Evolutionary conservation across 768 basidiomycete species (phyloP), one percentile per base, ranked within the genome.

Genomic region (Boletus rubroflammeus): DNA sequence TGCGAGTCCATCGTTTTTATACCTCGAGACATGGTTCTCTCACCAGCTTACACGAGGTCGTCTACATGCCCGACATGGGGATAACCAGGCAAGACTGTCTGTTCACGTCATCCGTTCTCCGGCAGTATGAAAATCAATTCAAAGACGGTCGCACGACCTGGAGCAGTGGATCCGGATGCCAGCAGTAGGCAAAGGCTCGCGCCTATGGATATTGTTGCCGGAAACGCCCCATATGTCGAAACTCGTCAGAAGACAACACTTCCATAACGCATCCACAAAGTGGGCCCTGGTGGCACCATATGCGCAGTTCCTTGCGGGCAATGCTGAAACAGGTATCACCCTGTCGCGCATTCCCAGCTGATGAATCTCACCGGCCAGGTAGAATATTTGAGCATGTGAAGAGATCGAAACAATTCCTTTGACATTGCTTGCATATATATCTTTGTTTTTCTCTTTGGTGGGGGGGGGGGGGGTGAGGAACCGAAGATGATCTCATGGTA

Each of bases 311-410:
- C 32, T 25, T 49, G 19, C n/a, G 47, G 47, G 26, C n/a, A 9
- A 49, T 38, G 42, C 57, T 68, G 65, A 70, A 71, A 71, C 63
- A 62, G 67, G 67, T 60, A 58, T 69, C 56, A 60, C n/a, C 50
- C 44, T 50, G 47, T 64, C 50, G 48, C 29, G 46, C 50, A 57
- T 67, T 68, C 69, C 59, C 61, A 67, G 62, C 53, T 58, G 51
- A 54, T 50, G 53, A 54, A 25, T 62, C 62, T 58, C 67, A 53
- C 62, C 50, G 45, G 26, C 45, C 53, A 53, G 38, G 58, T 50
- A 52, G 57, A 52, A 62, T 60, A 59, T 60, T 54, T 53, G 56
- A 51, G 59, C 54, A 68, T 60, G 62, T 53, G 62, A 64, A 64
- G 59, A 31, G 46, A 57, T 34, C 23, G 50, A 56, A 59, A 49